Evolutionary conservation across 1,139 yeast genomes (phyloP), one percentile per base, ranked within the genome.

Genomic region (Candida sojae): DNA sequence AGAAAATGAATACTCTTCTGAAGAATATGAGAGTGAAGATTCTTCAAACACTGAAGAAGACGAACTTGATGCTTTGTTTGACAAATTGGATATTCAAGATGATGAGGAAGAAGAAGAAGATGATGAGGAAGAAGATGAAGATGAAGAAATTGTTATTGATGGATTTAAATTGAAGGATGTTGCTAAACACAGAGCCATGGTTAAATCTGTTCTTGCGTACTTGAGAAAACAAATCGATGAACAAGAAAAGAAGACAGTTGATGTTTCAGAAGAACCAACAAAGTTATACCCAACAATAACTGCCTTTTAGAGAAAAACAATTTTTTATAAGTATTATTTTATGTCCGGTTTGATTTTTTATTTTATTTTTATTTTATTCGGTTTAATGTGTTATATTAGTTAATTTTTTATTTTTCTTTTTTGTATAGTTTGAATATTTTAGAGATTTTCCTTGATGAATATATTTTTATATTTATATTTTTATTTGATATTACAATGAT

Each of bases 241-340:
- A 48, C 39, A 45, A 48, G 38, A 50, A 51, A 12, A 58, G 41
- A 26, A 42, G 26, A 29, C 37, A 31, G 47, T 47, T 21, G 43
- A 46, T 23, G 48, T 48, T 41, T 57, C 51, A 39, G 53, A 58
- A 17, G 39, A 36, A 36, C 25, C 39, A 6, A 52, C 57, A 46
- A 64, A 60, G 13, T 64, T 75, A 52, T 75, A 75, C 54, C 80
- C 80, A 28, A 66, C 69, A 13, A 74, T 75, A 46, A 64, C 77
- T 45, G 77, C 78, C 37, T 75, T 75, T 56, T 75, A 64, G 56
- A 40, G 40, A 6, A 13, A n/a, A 32, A 10, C 29, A 12, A 33
- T 42, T 21, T 21, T 45, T 37, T 42, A 30, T 35, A 35, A 10
- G 8, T 23, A 30, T 30, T 43, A 42, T 44, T 35, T 30, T 39